Conservation (phyloP, 2,329 filamentous ascomycete genomes). For the Aspergillus sp. region DNA sequence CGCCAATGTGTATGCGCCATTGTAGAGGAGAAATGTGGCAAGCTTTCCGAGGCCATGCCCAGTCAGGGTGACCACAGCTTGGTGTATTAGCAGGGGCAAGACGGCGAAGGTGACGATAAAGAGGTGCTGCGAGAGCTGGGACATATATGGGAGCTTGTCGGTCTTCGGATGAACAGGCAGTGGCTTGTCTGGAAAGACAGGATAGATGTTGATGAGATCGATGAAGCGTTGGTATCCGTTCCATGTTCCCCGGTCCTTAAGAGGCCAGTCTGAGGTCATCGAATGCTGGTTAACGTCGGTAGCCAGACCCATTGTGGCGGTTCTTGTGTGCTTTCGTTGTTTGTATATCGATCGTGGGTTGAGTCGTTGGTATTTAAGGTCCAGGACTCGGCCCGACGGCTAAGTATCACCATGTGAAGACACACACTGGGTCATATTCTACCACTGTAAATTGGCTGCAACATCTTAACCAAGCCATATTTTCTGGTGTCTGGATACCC, state of each 20-base stretch:
- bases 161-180: neutral
- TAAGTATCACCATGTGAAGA: neutral
- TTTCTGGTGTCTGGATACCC: no score
- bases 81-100: neutral
- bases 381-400: neutral
- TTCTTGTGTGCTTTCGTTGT: neutral
- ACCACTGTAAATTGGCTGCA: no score
- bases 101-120: neutral
- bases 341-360: neutral
- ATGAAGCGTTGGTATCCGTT: neutral
- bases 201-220: neutral
- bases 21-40: neutral
- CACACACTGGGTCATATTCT: no score
- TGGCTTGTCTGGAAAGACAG: neutral
- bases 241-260: neutral
- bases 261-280: neutral
- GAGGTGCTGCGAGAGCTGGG: neutral
- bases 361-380: neutral
- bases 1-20: neutral
- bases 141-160: neutral
- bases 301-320: neutral
- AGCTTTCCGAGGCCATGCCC: neutral
- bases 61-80: neutral
- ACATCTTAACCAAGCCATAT: no score
- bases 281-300: neutral